Evolutionary conservation across 169 alveolate species (phyloP), one percentile per base, ranked within the genome.

Genomic region (Plasmodium knowlesi): DNA sequence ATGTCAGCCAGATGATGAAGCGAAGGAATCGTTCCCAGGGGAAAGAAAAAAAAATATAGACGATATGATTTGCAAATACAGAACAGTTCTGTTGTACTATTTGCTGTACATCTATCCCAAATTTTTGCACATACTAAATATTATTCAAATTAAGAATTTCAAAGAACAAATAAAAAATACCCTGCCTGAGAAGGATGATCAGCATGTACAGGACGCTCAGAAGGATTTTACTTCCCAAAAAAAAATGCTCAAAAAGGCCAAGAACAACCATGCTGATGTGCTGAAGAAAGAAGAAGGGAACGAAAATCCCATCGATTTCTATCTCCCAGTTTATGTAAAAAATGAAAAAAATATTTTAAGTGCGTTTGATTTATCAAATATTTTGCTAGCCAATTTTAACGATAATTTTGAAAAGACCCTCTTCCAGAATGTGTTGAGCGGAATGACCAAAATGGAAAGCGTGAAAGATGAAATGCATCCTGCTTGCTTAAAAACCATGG

Each of bases 391-490:
- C 37, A 53, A 25, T 28, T 34, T 82, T 41, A 41, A 16, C 9
- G 85, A 70, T 14, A 1, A 37, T 8, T 82, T 82, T 81, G 83
- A 46, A 37, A 50, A 25, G 5, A n/a, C 91, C 10, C 30, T 71
- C 16, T 91, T 91, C 84, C 54, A 72, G 37, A 82, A 72, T 71
- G 53, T 91, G 32, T 32, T 91, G 37, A 81, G 54, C 22, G 84
- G 79, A 39, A 5, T 22, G 28, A 32, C 34, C 19, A 72, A 50
- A 71, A 82, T 91, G 54, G 71, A 71, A 19, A 39, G 19, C 30
- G 84, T 91, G 6, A 32, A 54, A 57, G 76, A 91, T 34, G 92
- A 91, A 72, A 82, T 91, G 3, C 95, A 91, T 71, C 95, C 95
- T 19, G 37, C 74, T 28, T 91, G 95, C 74, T 82, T 37, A 37